Percentiles rank a stretch among this genome's conserved stretches.
Evolutionary conservation across 2,329 filamentous ascomycete genomes (phyloP).

Genomic region (Aspergillus texensis): DNA sequence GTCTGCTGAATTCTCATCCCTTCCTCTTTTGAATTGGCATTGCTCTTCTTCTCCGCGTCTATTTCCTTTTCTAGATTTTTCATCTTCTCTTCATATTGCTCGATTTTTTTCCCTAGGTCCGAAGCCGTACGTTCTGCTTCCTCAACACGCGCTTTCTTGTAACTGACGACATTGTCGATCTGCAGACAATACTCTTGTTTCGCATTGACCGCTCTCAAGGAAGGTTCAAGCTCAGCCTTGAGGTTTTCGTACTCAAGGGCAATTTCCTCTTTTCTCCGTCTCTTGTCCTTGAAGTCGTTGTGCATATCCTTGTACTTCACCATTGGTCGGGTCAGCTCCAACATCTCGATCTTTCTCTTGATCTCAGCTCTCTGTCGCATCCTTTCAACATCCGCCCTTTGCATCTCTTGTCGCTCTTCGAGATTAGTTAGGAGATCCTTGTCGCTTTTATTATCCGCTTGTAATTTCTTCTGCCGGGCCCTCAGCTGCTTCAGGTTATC

Average conservation of each 20-base stretch:
- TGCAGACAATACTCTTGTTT: constrained; percentile 67
- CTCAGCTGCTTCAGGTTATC: constrained; percentile 71
- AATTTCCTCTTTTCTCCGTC: constrained; percentile 57
- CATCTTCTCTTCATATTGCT: constrained; percentile 41
- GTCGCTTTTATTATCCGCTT: constrained; percentile 61
- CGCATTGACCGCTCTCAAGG: constrained; percentile 66
- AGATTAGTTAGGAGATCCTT: constrained; percentile 66
- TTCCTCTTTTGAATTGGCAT: constrained; percentile 56
- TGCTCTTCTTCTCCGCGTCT: constrained; percentile 55
- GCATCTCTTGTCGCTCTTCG: constrained; percentile 71
- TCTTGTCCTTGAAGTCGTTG: constrained; percentile 54
- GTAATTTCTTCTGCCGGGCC: constrained; percentile 66
- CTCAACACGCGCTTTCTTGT: constrained; percentile 58
- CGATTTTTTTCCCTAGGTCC: constrained; percentile 45
- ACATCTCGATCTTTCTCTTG: constrained; percentile 63
- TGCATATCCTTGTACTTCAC: constrained; percentile 65
- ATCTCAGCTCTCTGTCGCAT: constrained; percentile 74
- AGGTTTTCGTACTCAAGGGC: constrained; percentile 62
- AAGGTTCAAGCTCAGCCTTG: constrained; percentile 65
- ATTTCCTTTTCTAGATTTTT: constrained; percentile 44
- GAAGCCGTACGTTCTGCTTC: constrained; percentile 54
- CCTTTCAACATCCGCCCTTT: constrained; percentile 81
- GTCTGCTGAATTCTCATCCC: constrained; percentile 54
- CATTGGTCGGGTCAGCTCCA: constrained; percentile 68
- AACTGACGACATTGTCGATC: constrained; percentile 59